Conservation (phyloP, 257 asterid genomes). For the Rubia yunnanensis region DNA sequence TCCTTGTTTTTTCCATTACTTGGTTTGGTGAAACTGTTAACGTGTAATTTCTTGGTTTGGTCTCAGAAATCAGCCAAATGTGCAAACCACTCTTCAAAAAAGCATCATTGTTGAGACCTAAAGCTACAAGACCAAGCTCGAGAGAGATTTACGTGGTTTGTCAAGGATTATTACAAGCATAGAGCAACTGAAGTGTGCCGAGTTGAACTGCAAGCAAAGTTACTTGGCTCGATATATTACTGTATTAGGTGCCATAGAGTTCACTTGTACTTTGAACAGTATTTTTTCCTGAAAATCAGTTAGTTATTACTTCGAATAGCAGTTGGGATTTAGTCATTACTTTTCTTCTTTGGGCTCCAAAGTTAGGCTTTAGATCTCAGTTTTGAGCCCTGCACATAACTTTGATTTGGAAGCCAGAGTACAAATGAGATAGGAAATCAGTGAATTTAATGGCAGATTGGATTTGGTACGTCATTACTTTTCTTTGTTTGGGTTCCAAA, state of each 20-base stretch:
- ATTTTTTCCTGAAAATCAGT: neutral
- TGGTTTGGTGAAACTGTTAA: neutral
- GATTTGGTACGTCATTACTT: too few relatives aligned
- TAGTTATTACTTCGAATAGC: neutral
- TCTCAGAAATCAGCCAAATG: slow-evolving; percentile 48
- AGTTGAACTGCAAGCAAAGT: neutral
- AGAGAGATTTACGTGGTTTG: slow-evolving; percentile 80
- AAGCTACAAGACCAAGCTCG: slow-evolving; percentile 74
- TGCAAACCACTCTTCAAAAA: slow-evolving; percentile 69
- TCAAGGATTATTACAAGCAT: slow-evolving; percentile 35
- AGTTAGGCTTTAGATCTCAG: neutral
- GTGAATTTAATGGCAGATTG: neutral
- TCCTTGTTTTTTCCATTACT: neutral
- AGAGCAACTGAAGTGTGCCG: neutral
- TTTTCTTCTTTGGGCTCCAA: neutral
- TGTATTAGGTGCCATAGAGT: neutral
- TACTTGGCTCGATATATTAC: neutral
- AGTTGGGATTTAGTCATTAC: neutral
- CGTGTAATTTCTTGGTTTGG: neutral
- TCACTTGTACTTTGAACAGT: too few relatives aligned
- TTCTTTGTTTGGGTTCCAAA: too few relatives aligned
- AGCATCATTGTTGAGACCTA: slow-evolving; percentile 82
- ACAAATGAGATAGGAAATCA: too few relatives aligned
- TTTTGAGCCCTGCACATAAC: too few relatives aligned
- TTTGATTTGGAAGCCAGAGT: neutral